phyloP scores from a whole-genome alignment of 176 grass and related monocot genomes.

The Coix lacrymajobi region DNA sequence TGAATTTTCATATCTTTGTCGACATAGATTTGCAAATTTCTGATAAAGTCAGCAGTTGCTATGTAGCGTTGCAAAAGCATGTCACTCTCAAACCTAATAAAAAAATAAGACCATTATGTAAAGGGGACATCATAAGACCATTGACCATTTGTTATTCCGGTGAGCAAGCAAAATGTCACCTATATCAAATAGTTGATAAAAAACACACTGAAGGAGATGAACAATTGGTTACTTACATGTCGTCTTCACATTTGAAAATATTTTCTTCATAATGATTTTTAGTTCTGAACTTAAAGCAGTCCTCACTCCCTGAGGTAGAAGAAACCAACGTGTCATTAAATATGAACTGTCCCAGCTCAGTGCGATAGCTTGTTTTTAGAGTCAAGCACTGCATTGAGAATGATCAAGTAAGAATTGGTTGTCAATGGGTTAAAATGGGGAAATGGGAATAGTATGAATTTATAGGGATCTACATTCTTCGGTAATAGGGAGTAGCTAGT shows the following conservation, averaged over 20 bases:
- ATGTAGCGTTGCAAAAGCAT: constrained; percentile 29
- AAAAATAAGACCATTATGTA: background rate
- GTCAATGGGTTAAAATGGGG: background rate
- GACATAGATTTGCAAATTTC: constrained; percentile 13
- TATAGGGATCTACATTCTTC: constrained; percentile 36
- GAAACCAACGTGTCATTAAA: constrained; percentile 31
- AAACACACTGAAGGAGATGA: background rate
- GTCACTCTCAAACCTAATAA: constrained; percentile 45
- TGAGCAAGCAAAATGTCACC: background rate
- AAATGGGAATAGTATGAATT: constrained; percentile 8
- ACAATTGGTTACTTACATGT: constrained; percentile 25
- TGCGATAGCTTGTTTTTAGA: constrained; percentile 28
- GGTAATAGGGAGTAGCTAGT: constrained; percentile 33
- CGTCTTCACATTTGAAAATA: constrained; percentile 31
- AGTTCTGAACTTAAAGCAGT: constrained; percentile 6
- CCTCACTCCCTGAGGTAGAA: constrained; percentile 20
- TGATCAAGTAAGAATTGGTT: constrained; percentile 14
- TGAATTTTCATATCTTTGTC: constrained; percentile 2
- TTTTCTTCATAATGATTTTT: constrained; percentile 35
- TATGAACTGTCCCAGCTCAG: constrained; percentile 29
- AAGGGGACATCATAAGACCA: background rate
- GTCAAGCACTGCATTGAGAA: constrained; percentile 27
- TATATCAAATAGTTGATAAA: background rate
- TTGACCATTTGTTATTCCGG: background rate
- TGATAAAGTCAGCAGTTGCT: constrained; percentile 18